These are phyloP conservation scores for Begonia fuchsioides DNA, from an alignment of 306 rosid genomes.

Conservation along the genomic window DNA sequence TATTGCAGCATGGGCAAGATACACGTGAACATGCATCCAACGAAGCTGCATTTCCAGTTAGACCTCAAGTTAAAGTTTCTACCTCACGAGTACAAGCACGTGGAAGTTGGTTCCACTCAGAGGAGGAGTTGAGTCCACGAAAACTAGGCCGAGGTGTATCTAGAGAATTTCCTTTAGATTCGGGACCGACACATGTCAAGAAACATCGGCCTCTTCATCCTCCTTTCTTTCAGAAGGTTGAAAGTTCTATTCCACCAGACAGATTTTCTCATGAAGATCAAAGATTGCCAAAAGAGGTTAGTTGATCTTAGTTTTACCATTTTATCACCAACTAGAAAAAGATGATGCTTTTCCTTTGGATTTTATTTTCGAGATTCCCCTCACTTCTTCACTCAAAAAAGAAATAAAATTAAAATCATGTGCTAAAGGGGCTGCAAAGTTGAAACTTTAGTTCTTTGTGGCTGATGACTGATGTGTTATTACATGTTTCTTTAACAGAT, in stretches of 20 bases:
- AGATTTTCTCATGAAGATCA: conserved; percentile 62
- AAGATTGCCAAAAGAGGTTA: conserved; percentile 74
- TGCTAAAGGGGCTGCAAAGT: background rate
- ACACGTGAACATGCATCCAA: conserved; percentile 48
- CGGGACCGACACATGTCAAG: conserved; percentile 57
- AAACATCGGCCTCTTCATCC: conserved; percentile 62
- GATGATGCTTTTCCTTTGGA: too few relatives aligned
- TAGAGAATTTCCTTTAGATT: conserved; percentile 62
- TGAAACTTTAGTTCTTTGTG: conserved; percentile 6
- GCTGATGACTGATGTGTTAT: conserved; percentile 8
- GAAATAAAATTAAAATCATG: background rate
- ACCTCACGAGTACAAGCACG: conserved; percentile 42
- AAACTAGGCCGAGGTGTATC: conserved; percentile 31
- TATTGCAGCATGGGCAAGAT: conserved; percentile 98
- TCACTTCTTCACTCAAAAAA: background rate
- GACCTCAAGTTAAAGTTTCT: conserved; percentile 51
- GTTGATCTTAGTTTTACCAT: conserved; percentile 2
- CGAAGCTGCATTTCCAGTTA: conserved; percentile 64
- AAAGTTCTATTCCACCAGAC: conserved; percentile 52
- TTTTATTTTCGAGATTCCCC: too few relatives aligned
- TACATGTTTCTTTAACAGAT: conserved; percentile 34
- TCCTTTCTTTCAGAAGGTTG: conserved; percentile 63
- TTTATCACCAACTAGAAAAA: background rate
- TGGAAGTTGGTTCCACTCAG: conserved; percentile 45
- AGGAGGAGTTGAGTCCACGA: conserved; percentile 52